Conservation (phyloP, 2,329 filamentous ascomycete species). For the Colletotrichum sp. region DNA sequence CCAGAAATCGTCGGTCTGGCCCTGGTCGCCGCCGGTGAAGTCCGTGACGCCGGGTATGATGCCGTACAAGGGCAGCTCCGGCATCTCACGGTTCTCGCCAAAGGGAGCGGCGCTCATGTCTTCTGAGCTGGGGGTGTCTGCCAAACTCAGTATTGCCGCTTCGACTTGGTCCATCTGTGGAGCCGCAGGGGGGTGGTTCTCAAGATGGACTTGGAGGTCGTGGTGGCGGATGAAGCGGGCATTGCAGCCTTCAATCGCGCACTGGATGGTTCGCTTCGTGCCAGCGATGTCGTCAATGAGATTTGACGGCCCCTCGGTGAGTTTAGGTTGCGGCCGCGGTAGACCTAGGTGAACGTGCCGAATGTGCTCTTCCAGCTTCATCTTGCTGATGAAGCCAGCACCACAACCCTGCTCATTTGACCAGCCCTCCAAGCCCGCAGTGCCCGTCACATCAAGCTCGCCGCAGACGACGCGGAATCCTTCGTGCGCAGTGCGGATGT, state of each 20-base stretch:
- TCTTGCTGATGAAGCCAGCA: slow-evolving; percentile 77
- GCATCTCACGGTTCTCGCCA: slow-evolving; percentile 11
- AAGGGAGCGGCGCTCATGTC: not conserved
- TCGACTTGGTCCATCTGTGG: slow-evolving; percentile 16
- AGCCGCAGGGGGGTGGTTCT: slow-evolving; percentile 29
- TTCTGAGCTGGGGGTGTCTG: slow-evolving; percentile 21
- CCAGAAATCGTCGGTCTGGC: slow-evolving; percentile 26
- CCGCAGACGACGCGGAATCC: slow-evolving; percentile 83
- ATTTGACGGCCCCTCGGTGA: slow-evolving; percentile 28
- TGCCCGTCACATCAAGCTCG: slow-evolving; percentile 62
- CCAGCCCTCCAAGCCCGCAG: slow-evolving; percentile 69
- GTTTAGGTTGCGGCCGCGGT: slow-evolving; percentile 42
- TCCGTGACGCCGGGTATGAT: slow-evolving; percentile 13
- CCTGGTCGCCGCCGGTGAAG: not conserved
- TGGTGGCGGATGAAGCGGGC: slow-evolving; percentile 54
- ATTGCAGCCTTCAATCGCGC: slow-evolving; percentile 45
- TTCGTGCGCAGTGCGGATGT: slow-evolving; percentile 79
- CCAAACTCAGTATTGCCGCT: slow-evolving; percentile 15
- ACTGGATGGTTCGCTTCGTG: slow-evolving; percentile 48
- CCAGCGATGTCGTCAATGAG: slow-evolving; percentile 50
- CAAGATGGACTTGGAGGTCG: slow-evolving; percentile 54
- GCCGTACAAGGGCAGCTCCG: slow-evolving; percentile 18
- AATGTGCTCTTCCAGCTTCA: slow-evolving; percentile 82
- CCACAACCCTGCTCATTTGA: slow-evolving; percentile 73
- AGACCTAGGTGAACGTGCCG: slow-evolving; percentile 79